A percentile compares a stretch with the other conserved stretches of the same genome.
These are phyloP conservation scores for Paralagenidium karlingii DNA, from an alignment of 352 stramenopile genomes.

Conservation along the genomic window DNA sequence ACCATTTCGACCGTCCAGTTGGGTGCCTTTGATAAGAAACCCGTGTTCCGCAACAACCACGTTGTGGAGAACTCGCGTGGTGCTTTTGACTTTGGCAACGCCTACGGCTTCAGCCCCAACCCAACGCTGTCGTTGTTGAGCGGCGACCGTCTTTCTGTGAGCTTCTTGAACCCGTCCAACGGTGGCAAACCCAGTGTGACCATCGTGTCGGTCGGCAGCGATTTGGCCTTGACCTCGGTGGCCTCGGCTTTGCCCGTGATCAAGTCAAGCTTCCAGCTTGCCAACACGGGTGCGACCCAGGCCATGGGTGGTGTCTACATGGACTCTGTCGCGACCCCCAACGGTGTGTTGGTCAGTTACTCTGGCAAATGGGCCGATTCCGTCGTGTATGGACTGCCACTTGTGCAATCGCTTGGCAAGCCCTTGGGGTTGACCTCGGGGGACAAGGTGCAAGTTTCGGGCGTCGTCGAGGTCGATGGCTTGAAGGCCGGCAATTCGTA, in stretches of 20 bases:
- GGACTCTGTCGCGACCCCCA: constrained; percentile 35
- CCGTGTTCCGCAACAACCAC: constrained; percentile 59
- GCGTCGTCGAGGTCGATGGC: constrained; percentile 30
- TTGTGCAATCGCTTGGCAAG: no score
- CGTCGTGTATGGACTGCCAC: no score
- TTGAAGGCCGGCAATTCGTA: constrained; percentile 34
- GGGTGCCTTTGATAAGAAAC: constrained; percentile 26
- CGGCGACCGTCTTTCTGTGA: constrained; percentile 39
- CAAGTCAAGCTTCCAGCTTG: constrained; percentile 58
- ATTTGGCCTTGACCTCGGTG: constrained; percentile 29
- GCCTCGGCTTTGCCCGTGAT: constrained; percentile 52
- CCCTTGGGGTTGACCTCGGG: no score
- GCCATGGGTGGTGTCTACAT: constrained; percentile 34
- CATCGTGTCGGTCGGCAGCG: constrained; percentile 48
- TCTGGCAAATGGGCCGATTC: constrained; percentile 42
- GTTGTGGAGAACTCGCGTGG: constrained; percentile 45
- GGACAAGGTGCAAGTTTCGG: constrained; percentile 42
- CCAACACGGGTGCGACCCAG: constrained; percentile 33
- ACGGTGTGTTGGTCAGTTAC: constrained; percentile 42
- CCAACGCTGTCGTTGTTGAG: constrained; percentile 34
- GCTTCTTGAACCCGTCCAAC: constrained; percentile 70
- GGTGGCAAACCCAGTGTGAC: constrained; percentile 58
- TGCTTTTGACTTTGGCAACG: constrained; percentile 52
- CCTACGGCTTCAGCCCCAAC: constrained; percentile 53
- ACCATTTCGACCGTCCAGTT: constrained; percentile 59